phyloP scores from a whole-genome alignment of 2,329 filamentous ascomycete species.

The Fonsecaea pedrosoi region DNA sequence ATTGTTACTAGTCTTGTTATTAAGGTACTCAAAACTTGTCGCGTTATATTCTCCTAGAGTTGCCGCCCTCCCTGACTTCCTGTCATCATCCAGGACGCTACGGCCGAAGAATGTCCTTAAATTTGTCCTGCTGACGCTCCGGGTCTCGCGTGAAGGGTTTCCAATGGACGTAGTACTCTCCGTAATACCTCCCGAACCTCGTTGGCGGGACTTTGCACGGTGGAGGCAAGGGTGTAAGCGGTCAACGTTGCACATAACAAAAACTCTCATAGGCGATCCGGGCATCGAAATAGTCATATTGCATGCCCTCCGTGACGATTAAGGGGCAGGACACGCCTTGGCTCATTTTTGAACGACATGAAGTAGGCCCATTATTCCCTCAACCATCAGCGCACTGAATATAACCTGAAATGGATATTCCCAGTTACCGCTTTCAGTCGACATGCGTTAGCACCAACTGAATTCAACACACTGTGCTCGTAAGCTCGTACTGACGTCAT shows the following conservation, averaged over 20 bases:
- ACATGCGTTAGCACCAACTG: neutral
- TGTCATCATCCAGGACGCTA: neutral
- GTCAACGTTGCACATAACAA: neutral
- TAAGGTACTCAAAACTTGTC: slow-evolving; percentile 2
- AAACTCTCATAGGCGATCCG: neutral
- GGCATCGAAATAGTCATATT: neutral
- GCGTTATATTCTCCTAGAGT: neutral
- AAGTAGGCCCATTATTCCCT: neutral
- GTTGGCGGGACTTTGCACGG: neutral
- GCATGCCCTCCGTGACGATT: neutral
- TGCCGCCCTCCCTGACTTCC: neutral
- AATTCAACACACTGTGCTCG: neutral
- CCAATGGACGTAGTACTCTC: neutral
- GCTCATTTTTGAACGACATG: neutral
- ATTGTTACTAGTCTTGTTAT: neutral
- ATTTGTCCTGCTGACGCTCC: neutral
- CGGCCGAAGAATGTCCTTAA: neutral
- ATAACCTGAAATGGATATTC: neutral
- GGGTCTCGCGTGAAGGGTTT: neutral
- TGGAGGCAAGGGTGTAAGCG: neutral
- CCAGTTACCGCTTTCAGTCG: neutral
- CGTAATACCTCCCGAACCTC: neutral
- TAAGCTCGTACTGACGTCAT: slow-evolving; percentile 3
- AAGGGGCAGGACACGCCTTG: neutral
- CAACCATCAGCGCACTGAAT: neutral